Percentiles rank a stretch among this genome's conserved stretches.
Conservation (phyloP, 176 grass and related monocot genomes). For the Musa schizocarpa region DNA sequence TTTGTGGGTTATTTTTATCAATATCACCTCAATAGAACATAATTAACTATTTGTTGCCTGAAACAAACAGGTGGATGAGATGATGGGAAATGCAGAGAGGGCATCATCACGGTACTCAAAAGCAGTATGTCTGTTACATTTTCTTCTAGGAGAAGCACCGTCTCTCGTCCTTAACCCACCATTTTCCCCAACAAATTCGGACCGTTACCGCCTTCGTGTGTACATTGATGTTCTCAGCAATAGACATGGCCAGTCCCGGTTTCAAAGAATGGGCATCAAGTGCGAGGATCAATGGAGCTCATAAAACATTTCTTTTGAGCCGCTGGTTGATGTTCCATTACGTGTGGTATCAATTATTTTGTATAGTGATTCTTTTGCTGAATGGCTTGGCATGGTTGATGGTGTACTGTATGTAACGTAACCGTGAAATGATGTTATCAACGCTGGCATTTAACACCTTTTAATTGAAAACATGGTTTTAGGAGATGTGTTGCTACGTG, state of each 20-base stretch:
- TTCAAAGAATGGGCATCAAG: constrained; percentile 24
- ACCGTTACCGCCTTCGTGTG: constrained; percentile 48
- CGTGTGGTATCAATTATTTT: constrained; percentile 26
- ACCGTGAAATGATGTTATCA: background rate
- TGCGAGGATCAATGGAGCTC: background rate
- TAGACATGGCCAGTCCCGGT: constrained; percentile 46
- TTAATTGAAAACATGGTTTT: background rate
- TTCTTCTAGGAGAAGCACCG: constrained; percentile 74
- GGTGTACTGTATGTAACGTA: background rate
- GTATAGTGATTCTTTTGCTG: constrained; percentile 22
- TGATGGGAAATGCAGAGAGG: constrained; percentile 49
- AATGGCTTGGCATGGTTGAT: background rate
- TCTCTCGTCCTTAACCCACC: constrained; percentile 61
- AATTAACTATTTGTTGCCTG: background rate
- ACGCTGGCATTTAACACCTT: background rate
- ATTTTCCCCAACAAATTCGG: constrained; percentile 58
- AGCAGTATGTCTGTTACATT: constrained; percentile 56
- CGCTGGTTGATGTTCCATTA: background rate
- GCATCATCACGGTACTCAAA: constrained; percentile 53
- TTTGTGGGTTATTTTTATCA: background rate
- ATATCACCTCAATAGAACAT: background rate
- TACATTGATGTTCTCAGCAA: constrained; percentile 79
- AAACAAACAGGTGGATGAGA: constrained; percentile 64
- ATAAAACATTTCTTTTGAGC: background rate
- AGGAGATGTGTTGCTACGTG: background rate